These are phyloP conservation scores for Boletus rubescentipes DNA, from an alignment of 768 basidiomycete species.

Conservation along the genomic window DNA sequence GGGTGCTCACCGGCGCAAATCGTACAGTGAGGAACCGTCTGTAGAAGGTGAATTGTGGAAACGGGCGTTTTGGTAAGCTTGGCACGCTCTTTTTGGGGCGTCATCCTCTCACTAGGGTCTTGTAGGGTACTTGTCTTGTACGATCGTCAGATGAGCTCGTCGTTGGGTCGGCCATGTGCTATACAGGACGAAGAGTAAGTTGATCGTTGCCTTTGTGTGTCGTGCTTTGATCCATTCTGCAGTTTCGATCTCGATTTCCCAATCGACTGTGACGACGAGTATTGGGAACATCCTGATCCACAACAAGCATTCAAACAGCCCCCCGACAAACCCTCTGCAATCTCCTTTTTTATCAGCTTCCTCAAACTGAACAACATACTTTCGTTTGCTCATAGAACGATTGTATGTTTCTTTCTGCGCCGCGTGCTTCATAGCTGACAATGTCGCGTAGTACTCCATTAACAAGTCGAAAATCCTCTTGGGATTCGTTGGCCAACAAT, in stretches of 20 bases:
- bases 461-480: slow-evolving; percentile 59
- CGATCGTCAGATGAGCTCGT: slow-evolving; percentile 39
- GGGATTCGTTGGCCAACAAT: slow-evolving; percentile 50
- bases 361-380: slow-evolving; percentile 64
- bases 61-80: slow-evolving; percentile 45
- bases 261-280: slow-evolving; percentile 68
- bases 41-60: slow-evolving; percentile 63
- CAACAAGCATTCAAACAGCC: slow-evolving; percentile 62
- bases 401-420: slow-evolving; percentile 38
- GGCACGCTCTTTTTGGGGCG: neutral
- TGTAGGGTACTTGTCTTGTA: slow-evolving; percentile 30
- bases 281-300: slow-evolving; percentile 54
- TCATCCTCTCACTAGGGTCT: neutral
- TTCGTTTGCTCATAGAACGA: slow-evolving; percentile 58
- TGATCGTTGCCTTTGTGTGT: neutral
- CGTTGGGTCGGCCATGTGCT: slow-evolving; percentile 63
- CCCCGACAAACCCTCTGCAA: slow-evolving; percentile 48
- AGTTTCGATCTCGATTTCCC: slow-evolving; percentile 65
- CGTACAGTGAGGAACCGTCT: slow-evolving; percentile 30
- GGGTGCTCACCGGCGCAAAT: slow-evolving; percentile 49
- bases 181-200: slow-evolving; percentile 72
- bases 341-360: slow-evolving; percentile 52
- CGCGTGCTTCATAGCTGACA: neutral
- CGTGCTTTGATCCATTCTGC: neutral
- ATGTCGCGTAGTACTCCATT: slow-evolving; percentile 58